phyloP scores from a whole-genome alignment of 1,139 yeast genomes.

The Suhomyces anneliseae region DNA sequence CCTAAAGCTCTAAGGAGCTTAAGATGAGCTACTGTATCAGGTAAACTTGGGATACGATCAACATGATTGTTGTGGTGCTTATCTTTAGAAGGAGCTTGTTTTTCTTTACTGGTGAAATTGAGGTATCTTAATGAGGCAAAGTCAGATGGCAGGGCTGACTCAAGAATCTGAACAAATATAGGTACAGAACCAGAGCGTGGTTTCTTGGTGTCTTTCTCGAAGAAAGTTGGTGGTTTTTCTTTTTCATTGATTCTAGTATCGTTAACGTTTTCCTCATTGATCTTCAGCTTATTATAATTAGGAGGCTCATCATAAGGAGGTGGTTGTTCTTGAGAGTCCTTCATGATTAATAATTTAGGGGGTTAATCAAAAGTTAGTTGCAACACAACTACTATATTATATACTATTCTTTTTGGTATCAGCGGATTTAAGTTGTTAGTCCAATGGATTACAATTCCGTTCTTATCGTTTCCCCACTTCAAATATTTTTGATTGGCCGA shows the following conservation, averaged over 20 bases:
- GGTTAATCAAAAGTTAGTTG: no score
- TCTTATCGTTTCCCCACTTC: no score
- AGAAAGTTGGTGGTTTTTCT: no score
- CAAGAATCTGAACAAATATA: not conserved
- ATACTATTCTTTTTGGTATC: no score
- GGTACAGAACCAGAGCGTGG: not conserved
- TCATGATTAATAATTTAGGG: no score
- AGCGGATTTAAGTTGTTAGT: no score
- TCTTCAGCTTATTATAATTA: no score
- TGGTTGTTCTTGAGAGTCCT: not conserved
- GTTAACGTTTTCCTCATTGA: not conserved
- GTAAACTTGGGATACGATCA: slow-evolving; percentile 11
- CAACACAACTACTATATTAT: no score
- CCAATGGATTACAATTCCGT: no score
- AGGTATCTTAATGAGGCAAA: not conserved
- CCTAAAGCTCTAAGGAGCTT: slow-evolving; percentile 32
- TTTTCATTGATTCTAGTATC: not conserved
- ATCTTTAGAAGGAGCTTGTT: not conserved
- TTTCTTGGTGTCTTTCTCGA: not conserved
- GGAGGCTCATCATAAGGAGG: not conserved
- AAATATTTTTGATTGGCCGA: no score
- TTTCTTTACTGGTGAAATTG: not conserved
- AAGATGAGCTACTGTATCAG: slow-evolving; percentile 27
- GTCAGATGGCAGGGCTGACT: not conserved
- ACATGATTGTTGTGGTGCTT: not conserved